Evolutionary conservation across 805 yeast genomes (phyloP).

Genomic region (Pichia gijzeniarum): DNA sequence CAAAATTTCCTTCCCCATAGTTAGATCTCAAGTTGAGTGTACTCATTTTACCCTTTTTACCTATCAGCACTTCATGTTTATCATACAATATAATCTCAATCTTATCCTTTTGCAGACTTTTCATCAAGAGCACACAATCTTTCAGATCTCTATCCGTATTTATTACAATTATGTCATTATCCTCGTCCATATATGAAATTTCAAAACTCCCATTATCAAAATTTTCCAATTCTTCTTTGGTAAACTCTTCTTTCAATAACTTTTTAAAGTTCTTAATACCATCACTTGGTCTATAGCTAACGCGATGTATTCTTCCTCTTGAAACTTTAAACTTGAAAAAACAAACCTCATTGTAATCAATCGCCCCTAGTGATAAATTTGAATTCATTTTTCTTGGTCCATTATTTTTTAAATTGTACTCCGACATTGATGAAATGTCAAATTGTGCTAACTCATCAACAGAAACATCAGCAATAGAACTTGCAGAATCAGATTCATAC

Average conservation of each 20-base stretch:
- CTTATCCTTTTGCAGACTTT: conserved; percentile 44
- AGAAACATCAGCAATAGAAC: conserved; percentile 6
- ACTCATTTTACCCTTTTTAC: conserved; percentile 10
- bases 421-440: conserved; percentile 14
- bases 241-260: conserved; percentile 35
- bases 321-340: conserved; percentile 78
- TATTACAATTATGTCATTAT: conserved; percentile 72
- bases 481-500: background rate
- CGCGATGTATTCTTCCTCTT: conserved; percentile 66
- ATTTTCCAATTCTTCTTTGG: conserved; percentile 12
- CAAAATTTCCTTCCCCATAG: conserved; percentile 29
- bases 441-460: conserved; percentile 13
- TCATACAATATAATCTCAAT: conserved; percentile 72
- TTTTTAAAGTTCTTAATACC: conserved; percentile 46
- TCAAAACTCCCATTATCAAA: conserved; percentile 40
- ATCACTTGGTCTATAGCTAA: conserved; percentile 50
- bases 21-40: conserved; percentile 36
- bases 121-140: conserved; percentile 63
- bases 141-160: conserved; percentile 66
- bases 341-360: conserved; percentile 32
- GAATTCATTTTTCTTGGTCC: background rate
- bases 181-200: conserved; percentile 76
- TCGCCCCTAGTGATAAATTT: conserved; percentile 8
- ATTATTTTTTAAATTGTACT: background rate
- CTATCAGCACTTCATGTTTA: conserved; percentile 37